A percentile compares a stretch with the other conserved stretches of the same genome.
Evolutionary conservation across 306 rosid genomes (phyloP).

Genomic region (Vigna nakashimae): DNA sequence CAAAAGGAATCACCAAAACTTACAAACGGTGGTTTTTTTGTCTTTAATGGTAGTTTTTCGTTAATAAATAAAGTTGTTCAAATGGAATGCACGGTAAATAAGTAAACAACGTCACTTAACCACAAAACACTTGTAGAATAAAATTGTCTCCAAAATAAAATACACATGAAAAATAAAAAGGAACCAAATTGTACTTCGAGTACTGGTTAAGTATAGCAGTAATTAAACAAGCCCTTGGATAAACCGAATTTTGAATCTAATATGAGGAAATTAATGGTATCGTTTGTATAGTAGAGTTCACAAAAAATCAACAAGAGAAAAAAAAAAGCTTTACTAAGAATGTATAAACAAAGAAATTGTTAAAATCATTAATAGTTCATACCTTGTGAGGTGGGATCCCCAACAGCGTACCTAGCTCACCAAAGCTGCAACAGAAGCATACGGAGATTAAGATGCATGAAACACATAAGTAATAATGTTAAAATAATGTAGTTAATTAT

Average conservation of each 20-base stretch:
- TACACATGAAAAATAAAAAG: neutral
- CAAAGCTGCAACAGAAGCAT: conserved; percentile 64
- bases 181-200: neutral
- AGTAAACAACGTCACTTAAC: neutral
- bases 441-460: conserved; percentile 3
- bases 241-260: conserved; percentile 36
- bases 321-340: conserved; percentile 42
- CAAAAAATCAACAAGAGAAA: conserved; percentile 33
- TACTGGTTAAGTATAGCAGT: conserved; percentile 12
- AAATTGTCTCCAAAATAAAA: neutral
- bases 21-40: too few relatives aligned
- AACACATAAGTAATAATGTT: conserved; percentile 8
- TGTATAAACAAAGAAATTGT: conserved; percentile 46
- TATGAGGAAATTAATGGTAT: conserved; percentile 39
- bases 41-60: neutral
- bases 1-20: too few relatives aligned
- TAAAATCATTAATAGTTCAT: conserved; percentile 17
- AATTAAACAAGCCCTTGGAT: conserved; percentile 20
- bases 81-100: neutral
- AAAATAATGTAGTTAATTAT: conserved; percentile 16
- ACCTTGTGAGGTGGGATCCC: conserved; percentile 98
- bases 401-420: conserved; percentile 91
- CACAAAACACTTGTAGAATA: neutral
- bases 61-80: neutral
- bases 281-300: conserved; percentile 33